Conservation (phyloP, 306 rosid species). For the Phaseolus lunatus region DNA sequence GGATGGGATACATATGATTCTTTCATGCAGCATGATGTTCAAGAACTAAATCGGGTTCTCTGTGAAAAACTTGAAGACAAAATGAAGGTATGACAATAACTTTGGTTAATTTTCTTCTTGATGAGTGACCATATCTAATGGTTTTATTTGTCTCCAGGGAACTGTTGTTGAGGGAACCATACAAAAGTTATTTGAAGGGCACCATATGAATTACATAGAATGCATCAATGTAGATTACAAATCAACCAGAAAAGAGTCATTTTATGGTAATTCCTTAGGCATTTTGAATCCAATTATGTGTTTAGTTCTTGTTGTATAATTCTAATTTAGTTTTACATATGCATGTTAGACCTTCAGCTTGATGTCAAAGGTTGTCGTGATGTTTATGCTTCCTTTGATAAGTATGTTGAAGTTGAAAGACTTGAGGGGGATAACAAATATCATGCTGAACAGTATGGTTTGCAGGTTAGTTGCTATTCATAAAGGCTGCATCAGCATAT, state of each 20-base stretch:
- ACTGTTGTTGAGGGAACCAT: conserved; percentile 98
- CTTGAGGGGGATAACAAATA: conserved; percentile 97
- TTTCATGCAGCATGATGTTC: conserved; percentile 93
- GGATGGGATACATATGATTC: conserved; percentile 94
- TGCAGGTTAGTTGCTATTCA: conserved; percentile 69
- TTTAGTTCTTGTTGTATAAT: conserved; percentile 9
- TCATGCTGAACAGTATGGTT: conserved; percentile 90
- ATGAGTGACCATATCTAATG: conserved; percentile 26
- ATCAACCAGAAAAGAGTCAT: conserved; percentile 94
- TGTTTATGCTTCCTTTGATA: conserved; percentile 94
- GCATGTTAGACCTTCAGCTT: conserved; percentile 84
- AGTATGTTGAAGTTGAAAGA: conserved; percentile 94
- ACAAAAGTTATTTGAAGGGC: conserved; percentile 94
- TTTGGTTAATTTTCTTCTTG: conserved; percentile 25
- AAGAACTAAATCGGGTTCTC: conserved; percentile 78
- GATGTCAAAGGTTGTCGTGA: conserved; percentile 97
- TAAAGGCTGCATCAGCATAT: conserved; percentile 20
- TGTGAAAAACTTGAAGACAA: conserved; percentile 87
- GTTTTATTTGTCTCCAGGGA: conserved; percentile 59
- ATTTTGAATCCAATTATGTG: conserved; percentile 13
- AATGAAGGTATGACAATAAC: conserved; percentile 64
- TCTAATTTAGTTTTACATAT: conserved; percentile 44
- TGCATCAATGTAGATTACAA: conserved; percentile 96
- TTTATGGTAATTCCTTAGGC: conserved; percentile 72
- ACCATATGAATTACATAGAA: conserved; percentile 94